phyloP scores from a whole-genome alignment of 2,329 filamentous ascomycete genomes.

The Penicillium sp. region DNA sequence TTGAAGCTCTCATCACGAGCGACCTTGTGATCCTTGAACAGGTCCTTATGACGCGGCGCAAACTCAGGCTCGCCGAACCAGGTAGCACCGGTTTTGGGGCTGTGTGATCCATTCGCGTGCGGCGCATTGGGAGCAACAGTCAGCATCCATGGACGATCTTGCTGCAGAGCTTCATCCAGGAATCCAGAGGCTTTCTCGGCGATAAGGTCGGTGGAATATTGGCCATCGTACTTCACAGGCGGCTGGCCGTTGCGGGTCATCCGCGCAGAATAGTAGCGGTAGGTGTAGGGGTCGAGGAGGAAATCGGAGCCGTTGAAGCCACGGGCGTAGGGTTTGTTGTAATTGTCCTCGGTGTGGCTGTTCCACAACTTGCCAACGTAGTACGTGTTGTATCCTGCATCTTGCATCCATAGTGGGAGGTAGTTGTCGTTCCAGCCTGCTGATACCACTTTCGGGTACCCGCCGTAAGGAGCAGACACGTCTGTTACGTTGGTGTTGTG shows the following conservation, averaged over 20 bases:
- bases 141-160: conserved; percentile 59
- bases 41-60: conserved; percentile 53
- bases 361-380: conserved; percentile 69
- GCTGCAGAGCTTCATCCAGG: conserved; percentile 52
- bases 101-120: conserved; percentile 47
- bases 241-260: conserved; percentile 55
- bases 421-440: conserved; percentile 63
- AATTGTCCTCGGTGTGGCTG: conserved; percentile 56
- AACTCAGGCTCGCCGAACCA: conserved; percentile 27
- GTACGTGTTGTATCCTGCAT: conserved; percentile 64
- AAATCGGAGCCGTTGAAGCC: conserved; percentile 59
- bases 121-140: conserved; percentile 61
- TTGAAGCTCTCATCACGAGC: conserved; percentile 63
- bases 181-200: conserved; percentile 53
- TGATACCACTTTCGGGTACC: conserved; percentile 61
- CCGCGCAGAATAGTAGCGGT: conserved; percentile 59
- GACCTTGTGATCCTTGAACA: conserved; percentile 55
- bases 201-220: conserved; percentile 56
- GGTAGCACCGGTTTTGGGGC: conserved; percentile 11
- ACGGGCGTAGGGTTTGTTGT: conserved; percentile 52
- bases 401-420: conserved; percentile 65
- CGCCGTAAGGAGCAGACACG: conserved; percentile 30
- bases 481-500: conserved; percentile 66
- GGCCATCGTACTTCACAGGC: conserved; percentile 51
- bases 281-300: conserved; percentile 62